Conservation (phyloP, 345 rosid genomes). For the Nasturtium officinale region DNA sequence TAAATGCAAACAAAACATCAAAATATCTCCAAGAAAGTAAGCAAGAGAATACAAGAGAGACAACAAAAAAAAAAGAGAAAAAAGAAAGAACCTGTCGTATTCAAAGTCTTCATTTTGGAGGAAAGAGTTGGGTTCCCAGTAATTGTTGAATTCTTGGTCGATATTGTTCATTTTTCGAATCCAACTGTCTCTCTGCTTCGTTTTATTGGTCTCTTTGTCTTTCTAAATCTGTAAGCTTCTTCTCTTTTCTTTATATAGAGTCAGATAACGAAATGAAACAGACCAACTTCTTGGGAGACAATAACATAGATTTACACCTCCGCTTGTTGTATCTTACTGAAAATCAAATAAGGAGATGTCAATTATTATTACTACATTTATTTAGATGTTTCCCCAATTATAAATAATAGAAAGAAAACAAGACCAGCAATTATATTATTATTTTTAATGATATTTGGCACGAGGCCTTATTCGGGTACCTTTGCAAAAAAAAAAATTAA, state of each 20-base stretch:
- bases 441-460: constrained; percentile 5
- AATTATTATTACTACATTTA: constrained; percentile 5
- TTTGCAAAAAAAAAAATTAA: not conserved
- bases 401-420: not conserved
- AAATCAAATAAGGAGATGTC: not conserved
- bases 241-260: constrained; percentile 33
- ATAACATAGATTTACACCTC: constrained; percentile 25
- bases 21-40: not conserved
- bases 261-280: constrained; percentile 22
- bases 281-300: constrained; percentile 35
- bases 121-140: constrained; percentile 67
- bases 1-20: constrained; percentile 22
- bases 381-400: not conserved
- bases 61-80: not conserved
- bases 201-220: constrained; percentile 3
- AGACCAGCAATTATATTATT: not conserved
- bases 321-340: not conserved
- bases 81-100: constrained; percentile 45
- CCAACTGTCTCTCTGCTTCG: not conserved
- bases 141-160: constrained; percentile 58
- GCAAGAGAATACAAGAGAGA: not conserved
- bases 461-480: constrained; percentile 28
- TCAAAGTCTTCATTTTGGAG: constrained; percentile 63
- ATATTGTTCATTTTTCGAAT: constrained; percentile 39
- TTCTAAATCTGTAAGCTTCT: constrained; percentile 31